Percentiles rank a stretch among this genome's conserved stretches.
Conservation (phyloP, 352 stramenopile genomes). For the Phytophthora rubi region DNA sequence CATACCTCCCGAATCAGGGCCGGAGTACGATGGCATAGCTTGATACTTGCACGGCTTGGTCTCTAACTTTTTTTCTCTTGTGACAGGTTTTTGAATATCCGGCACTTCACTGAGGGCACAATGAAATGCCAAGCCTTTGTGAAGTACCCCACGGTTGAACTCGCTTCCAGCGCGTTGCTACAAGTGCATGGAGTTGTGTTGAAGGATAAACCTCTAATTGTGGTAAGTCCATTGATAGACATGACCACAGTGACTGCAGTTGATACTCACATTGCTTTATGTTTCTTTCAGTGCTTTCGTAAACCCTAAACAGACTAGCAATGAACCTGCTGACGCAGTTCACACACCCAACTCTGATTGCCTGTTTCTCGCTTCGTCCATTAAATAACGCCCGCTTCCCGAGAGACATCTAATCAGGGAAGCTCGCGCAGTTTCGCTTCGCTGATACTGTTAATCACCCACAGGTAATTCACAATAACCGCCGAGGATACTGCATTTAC, state of each 20-base stretch:
- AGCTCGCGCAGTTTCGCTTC: slow-evolving; percentile 68
- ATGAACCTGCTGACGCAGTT: slow-evolving; percentile 12
- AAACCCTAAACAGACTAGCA: slow-evolving; percentile 31
- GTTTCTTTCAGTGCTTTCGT: slow-evolving; percentile 39
- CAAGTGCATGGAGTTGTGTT: slow-evolving; percentile 75
- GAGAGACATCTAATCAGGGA: slow-evolving; percentile 17
- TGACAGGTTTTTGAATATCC: slow-evolving; percentile 55
- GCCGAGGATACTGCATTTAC: slow-evolving; percentile 46
- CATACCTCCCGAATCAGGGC: slow-evolving; percentile 29
- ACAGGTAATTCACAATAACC: slow-evolving; percentile 84
- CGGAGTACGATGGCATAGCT: slow-evolving; percentile 30
- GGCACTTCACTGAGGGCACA: slow-evolving; percentile 77
- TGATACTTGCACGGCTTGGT: neutral
- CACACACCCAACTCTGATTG: slow-evolving; percentile 14
- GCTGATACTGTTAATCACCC: slow-evolving; percentile 89
- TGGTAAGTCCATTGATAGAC: slow-evolving; percentile 56
- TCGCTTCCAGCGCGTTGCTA: slow-evolving; percentile 59
- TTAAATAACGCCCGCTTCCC: slow-evolving; percentile 34
- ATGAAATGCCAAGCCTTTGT: slow-evolving; percentile 91
- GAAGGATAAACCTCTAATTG: slow-evolving; percentile 79
- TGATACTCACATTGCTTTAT: slow-evolving; percentile 34
- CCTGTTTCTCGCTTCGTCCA: slow-evolving; percentile 1
- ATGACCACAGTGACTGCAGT: slow-evolving; percentile 12
- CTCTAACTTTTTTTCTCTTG: neutral
- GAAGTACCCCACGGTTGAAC: slow-evolving; percentile 56